phyloP scores from a whole-genome alignment of 495 filamentous ascomycete species.

The Pseudomonodictys pantanalensis region DNA sequence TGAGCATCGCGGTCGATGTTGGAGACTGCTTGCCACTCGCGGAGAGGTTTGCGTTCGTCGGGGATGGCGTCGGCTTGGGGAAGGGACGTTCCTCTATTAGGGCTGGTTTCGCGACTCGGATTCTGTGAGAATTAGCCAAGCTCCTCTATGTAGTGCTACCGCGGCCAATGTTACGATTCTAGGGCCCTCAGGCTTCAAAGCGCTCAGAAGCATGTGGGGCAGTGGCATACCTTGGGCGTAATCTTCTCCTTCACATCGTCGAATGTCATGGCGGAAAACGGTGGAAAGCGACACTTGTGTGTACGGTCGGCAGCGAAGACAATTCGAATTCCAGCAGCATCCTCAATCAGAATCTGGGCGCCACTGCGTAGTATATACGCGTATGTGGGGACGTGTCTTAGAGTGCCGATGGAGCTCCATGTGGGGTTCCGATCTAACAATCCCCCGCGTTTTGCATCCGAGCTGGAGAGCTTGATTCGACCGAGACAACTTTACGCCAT shows the following conservation, averaged over 20 bases:
- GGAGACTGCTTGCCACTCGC: constrained; percentile 42
- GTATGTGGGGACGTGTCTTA: neutral
- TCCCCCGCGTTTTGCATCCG: no score
- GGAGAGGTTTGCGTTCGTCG: constrained; percentile 34
- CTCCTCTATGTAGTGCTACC: no score
- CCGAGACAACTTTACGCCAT: no score
- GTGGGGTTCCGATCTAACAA: constrained; percentile 8
- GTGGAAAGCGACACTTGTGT: neutral
- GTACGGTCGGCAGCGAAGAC: neutral
- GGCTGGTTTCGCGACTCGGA: constrained; percentile 32
- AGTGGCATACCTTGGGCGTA: constrained; percentile 14
- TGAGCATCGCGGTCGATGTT: constrained; percentile 42
- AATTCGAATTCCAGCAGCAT: neutral
- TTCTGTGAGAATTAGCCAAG: neutral
- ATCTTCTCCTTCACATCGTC: constrained; percentile 29
- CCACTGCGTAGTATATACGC: no score
- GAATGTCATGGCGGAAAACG: constrained; percentile 19
- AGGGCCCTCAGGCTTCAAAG: neutral
- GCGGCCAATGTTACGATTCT: neutral
- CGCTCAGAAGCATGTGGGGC: constrained; percentile 14
- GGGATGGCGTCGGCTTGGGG: constrained; percentile 44
- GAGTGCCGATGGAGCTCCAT: constrained; percentile 3
- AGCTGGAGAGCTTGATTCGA: no score
- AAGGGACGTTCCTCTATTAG: constrained; percentile 44
- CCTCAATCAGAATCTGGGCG: neutral